Conservation (phyloP, 2,329 filamentous ascomycete species). For the Paracoccidioides brasiliensis region DNA sequence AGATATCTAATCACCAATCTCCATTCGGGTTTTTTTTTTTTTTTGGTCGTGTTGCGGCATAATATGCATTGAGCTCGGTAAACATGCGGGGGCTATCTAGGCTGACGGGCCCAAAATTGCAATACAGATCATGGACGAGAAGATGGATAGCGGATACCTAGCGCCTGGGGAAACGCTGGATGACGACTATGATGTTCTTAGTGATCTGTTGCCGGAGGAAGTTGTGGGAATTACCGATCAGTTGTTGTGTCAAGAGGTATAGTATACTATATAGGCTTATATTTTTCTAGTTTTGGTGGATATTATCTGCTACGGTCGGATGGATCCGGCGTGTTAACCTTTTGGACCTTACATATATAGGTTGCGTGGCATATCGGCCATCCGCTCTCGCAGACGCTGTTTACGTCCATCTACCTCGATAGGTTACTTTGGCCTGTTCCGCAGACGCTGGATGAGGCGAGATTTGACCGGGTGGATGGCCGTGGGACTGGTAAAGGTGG, state of each 20-base stretch:
- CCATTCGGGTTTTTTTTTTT: background rate
- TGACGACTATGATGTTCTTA: slow-evolving; percentile 63
- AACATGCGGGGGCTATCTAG: background rate
- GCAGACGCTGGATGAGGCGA: slow-evolving; percentile 48
- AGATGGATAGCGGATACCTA: slow-evolving; percentile 93
- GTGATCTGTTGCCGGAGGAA: slow-evolving; percentile 58
- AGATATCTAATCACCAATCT: background rate
- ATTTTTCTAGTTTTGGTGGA: no score
- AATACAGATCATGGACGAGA: slow-evolving; percentile 86
- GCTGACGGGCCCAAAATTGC: background rate
- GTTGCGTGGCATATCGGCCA: slow-evolving; percentile 98
- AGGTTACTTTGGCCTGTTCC: slow-evolving; percentile 62
- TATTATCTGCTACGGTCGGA: no score
- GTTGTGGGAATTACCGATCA: slow-evolving; percentile 91
- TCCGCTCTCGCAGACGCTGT: slow-evolving; percentile 83
- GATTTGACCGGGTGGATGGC: slow-evolving; percentile 36
- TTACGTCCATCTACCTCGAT: slow-evolving; percentile 86
- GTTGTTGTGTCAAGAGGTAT: slow-evolving; percentile 72
- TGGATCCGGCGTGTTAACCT: background rate
- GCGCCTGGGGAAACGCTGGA: slow-evolving; percentile 61
- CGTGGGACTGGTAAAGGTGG: slow-evolving; percentile 11
- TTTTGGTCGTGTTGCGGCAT: background rate
- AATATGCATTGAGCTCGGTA: background rate
- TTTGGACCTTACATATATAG: slow-evolving; percentile 30
- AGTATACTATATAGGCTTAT: no score